Conservation (phyloP, 768 basidiomycete species). For the Auricularia cornea region DNA sequence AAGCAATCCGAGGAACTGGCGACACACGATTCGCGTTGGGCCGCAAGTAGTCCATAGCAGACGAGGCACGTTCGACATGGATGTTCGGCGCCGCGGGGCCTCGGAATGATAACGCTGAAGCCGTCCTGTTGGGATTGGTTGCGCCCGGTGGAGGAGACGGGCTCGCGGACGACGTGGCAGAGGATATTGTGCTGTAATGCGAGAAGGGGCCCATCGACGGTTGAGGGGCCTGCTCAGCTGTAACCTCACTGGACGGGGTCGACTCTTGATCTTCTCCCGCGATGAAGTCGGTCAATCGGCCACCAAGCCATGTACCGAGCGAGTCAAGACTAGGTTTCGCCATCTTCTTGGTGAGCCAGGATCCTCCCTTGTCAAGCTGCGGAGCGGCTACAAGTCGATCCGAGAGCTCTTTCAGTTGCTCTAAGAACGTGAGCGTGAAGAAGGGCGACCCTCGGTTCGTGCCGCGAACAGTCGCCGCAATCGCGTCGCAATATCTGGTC, state of each 20-base stretch:
- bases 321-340: slow-evolving; percentile 87
- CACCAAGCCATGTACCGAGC: slow-evolving; percentile 87
- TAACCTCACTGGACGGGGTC: slow-evolving; percentile 18
- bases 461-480: slow-evolving; percentile 45
- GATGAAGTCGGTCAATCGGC: slow-evolving; percentile 87
- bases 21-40: slow-evolving; percentile 37
- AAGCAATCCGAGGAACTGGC: slow-evolving; percentile 40
- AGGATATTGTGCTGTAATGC: slow-evolving; percentile 88
- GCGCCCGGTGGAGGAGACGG: slow-evolving; percentile 46
- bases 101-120: slow-evolving; percentile 59
- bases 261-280: slow-evolving; percentile 70
- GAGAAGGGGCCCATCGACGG: slow-evolving; percentile 75
- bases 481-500: slow-evolving; percentile 88
- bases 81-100: slow-evolving; percentile 37
- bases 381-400: slow-evolving; percentile 71
- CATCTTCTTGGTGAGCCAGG: slow-evolving; percentile 84
- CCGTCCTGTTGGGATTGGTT: slow-evolving; percentile 51
- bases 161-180: slow-evolving; percentile 61
- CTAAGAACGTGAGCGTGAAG: slow-evolving; percentile 55
- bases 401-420: slow-evolving; percentile 68
- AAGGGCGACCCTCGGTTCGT: slow-evolving; percentile 52
- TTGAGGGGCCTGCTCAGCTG: slow-evolving; percentile 15
- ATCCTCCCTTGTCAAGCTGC: slow-evolving; percentile 64
- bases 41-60: slow-evolving; percentile 67
- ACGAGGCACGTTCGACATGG: slow-evolving; percentile 63